Conservation (phyloP, 768 basidiomycete genomes). For the Xerocomellus dryophilus region DNA sequence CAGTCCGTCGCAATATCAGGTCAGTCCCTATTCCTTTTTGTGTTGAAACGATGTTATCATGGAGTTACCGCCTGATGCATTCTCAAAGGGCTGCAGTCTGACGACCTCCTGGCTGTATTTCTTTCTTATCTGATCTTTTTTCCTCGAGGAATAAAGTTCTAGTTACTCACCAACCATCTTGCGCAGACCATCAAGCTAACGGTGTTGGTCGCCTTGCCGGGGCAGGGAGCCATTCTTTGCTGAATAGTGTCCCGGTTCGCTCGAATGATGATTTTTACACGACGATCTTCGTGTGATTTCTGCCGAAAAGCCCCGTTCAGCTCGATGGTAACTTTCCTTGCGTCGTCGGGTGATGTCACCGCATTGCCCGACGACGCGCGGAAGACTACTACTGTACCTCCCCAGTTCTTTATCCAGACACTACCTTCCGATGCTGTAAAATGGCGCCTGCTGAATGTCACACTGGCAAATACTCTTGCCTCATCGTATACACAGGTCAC, state of each 20-base stretch:
- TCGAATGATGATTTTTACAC: constrained; percentile 7
- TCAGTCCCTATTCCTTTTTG: background rate
- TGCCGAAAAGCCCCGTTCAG: constrained; percentile 88
- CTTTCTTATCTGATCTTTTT: constrained; percentile 11
- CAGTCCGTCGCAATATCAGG: background rate
- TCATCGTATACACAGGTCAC: background rate
- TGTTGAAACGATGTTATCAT: constrained; percentile 14
- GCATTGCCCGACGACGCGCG: too few species aligned
- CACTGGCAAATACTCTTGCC: background rate
- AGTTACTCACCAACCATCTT: constrained; percentile 1
- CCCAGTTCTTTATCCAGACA: constrained; percentile 49
- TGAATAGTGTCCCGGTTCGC: background rate
- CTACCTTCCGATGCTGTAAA: constrained; percentile 54
- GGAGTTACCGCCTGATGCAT: constrained; percentile 16
- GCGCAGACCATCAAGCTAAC: background rate
- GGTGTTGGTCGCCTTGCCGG: background rate
- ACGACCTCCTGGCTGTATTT: constrained; percentile 16
- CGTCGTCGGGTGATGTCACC: too few species aligned
- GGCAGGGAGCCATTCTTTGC: background rate
- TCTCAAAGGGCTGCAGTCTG: constrained; percentile 2
- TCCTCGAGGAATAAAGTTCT: background rate
- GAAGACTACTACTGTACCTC: too few species aligned
- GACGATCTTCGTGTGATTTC: constrained; percentile 69
- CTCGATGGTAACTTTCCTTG: constrained; percentile 31
- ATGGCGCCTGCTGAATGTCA: background rate